phyloP scores from a whole-genome alignment of 2,329 filamentous ascomycete genomes.

The Ploettnerulaceae sp. region DNA sequence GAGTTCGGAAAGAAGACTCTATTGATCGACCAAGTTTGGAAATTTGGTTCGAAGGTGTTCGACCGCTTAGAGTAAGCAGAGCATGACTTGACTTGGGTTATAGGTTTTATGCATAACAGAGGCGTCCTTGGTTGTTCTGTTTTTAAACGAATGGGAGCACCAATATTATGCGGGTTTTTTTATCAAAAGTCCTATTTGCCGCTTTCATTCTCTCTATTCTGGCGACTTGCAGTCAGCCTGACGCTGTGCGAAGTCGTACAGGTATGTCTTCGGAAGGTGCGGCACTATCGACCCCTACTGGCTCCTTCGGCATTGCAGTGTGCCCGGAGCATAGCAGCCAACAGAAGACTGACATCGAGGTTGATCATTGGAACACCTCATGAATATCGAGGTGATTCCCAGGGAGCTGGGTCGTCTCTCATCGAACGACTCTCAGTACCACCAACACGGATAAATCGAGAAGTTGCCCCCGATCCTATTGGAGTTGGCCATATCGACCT shows the following conservation, averaged over 20 bases:
- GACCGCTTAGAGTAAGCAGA: slow-evolving; percentile 5
- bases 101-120: background rate
- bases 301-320: no score
- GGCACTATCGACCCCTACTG: no score
- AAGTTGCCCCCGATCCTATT: no score
- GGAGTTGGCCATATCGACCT: no score
- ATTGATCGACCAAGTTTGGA: slow-evolving; percentile 28
- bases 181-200: background rate
- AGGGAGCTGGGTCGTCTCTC: background rate
- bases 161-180: background rate
- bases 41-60: slow-evolving; percentile 25
- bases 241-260: no score
- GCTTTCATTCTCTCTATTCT: background rate
- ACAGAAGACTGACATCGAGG: no score
- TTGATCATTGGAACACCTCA: no score
- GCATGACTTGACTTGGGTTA: background rate
- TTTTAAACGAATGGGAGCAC: background rate
- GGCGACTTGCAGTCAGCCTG: no score
- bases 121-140: background rate
- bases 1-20: slow-evolving; percentile 46
- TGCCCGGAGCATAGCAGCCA: no score
- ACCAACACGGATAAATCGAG: background rate
- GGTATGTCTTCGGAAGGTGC: no score
- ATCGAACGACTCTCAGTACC: background rate
- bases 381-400: no score